phyloP scores from a whole-genome alignment of 495 filamentous ascomycete species.

The Recurvomyces mirabilis region DNA sequence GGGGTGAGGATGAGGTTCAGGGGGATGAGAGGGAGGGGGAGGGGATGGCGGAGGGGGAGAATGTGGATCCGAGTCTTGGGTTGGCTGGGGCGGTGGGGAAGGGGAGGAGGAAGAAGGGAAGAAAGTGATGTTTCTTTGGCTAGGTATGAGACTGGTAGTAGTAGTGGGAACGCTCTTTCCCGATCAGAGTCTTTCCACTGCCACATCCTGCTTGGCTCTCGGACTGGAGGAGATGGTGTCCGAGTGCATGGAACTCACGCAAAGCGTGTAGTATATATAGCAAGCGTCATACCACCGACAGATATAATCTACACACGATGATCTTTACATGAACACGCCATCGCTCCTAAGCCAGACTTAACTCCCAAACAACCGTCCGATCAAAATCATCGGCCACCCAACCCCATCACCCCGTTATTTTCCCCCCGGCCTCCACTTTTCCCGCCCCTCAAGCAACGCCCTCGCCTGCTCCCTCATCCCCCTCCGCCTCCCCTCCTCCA shows the following conservation, averaged over 20 bases:
- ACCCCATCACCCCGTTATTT: background rate
- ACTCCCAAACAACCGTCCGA: background rate
- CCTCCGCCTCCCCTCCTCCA: slow-evolving; percentile 23
- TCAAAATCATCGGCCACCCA: background rate
- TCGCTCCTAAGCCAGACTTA: background rate
- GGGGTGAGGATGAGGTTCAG: slow-evolving; percentile 36
- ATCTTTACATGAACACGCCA: background rate
- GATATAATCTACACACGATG: too few species aligned
- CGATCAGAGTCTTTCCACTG: too few species aligned
- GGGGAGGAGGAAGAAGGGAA: slow-evolving; percentile 1
- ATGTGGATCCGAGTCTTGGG: slow-evolving; percentile 1
- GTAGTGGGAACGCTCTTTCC: too few species aligned
- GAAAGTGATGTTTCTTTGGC: too few species aligned
- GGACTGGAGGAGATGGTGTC: too few species aligned
- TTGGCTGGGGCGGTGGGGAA: background rate
- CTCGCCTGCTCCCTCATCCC: slow-evolving; percentile 45
- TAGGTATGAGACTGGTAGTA: too few species aligned
- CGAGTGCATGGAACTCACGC: too few species aligned
- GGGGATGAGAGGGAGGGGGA: slow-evolving; percentile 4
- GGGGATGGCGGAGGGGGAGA: slow-evolving; percentile 1
- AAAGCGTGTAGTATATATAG: too few species aligned
- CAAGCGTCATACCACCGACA: too few species aligned
- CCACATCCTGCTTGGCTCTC: too few species aligned
- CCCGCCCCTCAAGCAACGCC: slow-evolving; percentile 40
- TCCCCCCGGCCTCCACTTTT: slow-evolving; percentile 26